Evolutionary conservation across 75 land plant species (phyloP).

Genomic region (Chamaecyparis obtusa): DNA sequence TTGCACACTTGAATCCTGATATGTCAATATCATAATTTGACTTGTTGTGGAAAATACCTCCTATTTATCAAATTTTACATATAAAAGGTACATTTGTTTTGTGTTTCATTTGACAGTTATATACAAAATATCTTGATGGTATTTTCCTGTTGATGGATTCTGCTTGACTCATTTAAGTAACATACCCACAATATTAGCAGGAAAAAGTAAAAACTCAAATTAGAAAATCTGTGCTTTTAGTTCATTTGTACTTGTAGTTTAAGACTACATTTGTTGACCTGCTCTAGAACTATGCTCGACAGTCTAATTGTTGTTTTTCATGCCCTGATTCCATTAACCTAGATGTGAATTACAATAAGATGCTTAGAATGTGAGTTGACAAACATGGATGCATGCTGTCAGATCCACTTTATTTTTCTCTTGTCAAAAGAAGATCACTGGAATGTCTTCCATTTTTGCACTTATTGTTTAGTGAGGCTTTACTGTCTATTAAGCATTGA

Average conservation of each 20-base stretch:
- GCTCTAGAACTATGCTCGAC: neutral
- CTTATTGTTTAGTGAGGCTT: no score
- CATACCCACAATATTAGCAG: neutral
- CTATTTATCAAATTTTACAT: neutral
- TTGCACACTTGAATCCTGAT: no score
- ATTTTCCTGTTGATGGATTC: neutral
- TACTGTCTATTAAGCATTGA: neutral
- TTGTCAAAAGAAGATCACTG: neutral
- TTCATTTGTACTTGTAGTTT: neutral
- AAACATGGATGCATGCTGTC: neutral
- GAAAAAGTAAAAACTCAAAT: neutral
- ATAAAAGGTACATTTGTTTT: neutral
- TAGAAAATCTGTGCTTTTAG: neutral
- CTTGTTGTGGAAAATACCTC: no score
- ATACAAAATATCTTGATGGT: neutral
- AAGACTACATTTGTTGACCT: neutral
- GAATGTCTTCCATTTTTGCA: no score
- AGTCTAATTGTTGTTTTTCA: neutral
- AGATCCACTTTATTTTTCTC: neutral
- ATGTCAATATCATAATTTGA: no score
- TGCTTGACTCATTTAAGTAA: neutral
- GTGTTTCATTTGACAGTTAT: neutral
- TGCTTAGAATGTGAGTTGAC: no score
- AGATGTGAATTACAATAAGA: neutral
- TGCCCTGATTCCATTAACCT: neutral